Evolutionary conservation across 352 stramenopile species (phyloP).

Genomic region (Pythium volutum): DNA sequence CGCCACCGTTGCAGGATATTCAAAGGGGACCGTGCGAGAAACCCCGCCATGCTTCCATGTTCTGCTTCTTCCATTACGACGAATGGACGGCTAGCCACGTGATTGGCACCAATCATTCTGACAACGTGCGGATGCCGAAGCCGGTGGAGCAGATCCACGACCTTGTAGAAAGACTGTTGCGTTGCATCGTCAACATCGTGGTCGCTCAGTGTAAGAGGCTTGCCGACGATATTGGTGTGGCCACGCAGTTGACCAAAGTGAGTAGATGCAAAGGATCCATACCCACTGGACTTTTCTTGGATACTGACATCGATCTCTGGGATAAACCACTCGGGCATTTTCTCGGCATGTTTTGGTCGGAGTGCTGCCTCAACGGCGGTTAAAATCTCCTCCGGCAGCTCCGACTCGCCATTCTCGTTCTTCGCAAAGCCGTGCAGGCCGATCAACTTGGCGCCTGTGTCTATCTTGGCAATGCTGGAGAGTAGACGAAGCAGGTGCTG

Average conservation of each 20-base stretch:
- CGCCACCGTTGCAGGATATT: background rate
- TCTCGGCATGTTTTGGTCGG: too few species aligned
- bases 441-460: background rate
- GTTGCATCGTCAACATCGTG: background rate
- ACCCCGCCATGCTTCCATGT: background rate
- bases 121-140: background rate
- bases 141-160: background rate
- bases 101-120: background rate
- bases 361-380: too few species aligned
- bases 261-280: slow-evolving; percentile 2
- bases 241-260: background rate
- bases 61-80: background rate
- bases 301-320: slow-evolving; percentile 8
- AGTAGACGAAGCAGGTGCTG: background rate
- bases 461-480: background rate
- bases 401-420: too few species aligned
- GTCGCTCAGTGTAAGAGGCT: background rate
- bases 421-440: background rate
- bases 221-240: background rate
- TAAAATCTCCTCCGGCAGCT: too few species aligned
- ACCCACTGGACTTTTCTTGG: background rate
- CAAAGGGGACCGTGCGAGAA: background rate
- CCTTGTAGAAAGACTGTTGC: background rate
- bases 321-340: slow-evolving; percentile 12
- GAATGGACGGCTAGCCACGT: background rate